A percentile compares a stretch with the other conserved stretches of the same genome.
phyloP scores from a whole-genome alignment of 176 grass and related monocot genomes.

The Ensete ventricosum region DNA sequence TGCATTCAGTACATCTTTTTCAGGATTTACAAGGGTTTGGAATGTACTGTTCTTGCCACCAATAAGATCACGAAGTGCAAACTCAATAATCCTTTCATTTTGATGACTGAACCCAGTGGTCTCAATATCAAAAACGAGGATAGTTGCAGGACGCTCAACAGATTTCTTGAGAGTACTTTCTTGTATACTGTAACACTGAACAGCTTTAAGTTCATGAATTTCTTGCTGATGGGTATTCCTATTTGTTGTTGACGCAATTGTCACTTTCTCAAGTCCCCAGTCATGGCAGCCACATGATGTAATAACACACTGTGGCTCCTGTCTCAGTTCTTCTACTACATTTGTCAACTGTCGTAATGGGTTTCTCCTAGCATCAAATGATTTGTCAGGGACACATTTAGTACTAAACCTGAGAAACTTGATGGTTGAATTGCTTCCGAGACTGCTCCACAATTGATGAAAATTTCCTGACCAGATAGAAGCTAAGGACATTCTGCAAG shows the following conservation, averaged over 20 bases:
- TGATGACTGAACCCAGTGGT: conserved; percentile 56
- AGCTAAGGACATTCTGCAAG: conserved; percentile 40
- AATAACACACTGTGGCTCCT: no score
- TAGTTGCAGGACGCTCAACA: conserved; percentile 52
- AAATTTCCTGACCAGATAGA: conserved; percentile 49
- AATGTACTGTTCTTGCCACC: conserved; percentile 71
- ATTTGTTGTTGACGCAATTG: conserved; percentile 28
- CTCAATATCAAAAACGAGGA: conserved; percentile 87
- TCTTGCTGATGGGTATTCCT: conserved; percentile 30
- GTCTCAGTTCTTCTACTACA: no score
- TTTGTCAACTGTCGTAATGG: conserved; percentile 28
- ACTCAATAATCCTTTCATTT: conserved; percentile 62
- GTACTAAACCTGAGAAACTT: conserved; percentile 33
- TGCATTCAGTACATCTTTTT: conserved; percentile 34
- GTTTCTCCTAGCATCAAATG: conserved; percentile 26
- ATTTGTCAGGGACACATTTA: conserved; percentile 26
- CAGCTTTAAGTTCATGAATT: conserved; percentile 49
- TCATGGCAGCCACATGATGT: no score
- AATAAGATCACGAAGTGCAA: conserved; percentile 69
- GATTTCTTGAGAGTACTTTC: conserved; percentile 31
- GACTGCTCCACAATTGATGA: conserved; percentile 44
- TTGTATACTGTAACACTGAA: conserved; percentile 45
- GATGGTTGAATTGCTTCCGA: conserved; percentile 30
- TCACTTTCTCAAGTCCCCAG: no score
- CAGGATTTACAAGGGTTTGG: conserved; percentile 71